These are phyloP conservation scores for Aspergillus phoenicis DNA, from an alignment of 2,329 filamentous ascomycete species.

Conservation along the genomic window DNA sequence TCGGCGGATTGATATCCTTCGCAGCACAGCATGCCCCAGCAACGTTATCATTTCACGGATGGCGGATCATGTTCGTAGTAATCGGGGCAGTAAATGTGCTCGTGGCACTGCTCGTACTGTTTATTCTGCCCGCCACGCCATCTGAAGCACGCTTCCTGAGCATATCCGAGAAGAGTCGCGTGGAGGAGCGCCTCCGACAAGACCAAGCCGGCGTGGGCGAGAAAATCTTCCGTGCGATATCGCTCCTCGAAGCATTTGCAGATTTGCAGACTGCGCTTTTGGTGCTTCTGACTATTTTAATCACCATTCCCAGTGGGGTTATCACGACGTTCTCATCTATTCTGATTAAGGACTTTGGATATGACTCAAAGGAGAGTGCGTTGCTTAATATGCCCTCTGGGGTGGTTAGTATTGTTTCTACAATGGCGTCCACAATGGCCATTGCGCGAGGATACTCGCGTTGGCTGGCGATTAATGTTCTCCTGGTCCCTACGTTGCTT, in stretches of 20 bases:
- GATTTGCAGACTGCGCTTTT: conserved; percentile 29
- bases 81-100: conserved; percentile 30
- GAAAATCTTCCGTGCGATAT: conserved; percentile 27
- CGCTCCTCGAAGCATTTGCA: conserved; percentile 23
- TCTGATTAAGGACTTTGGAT: conserved; percentile 47
- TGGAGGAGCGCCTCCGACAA: conserved; percentile 20
- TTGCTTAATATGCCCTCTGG: conserved; percentile 51
- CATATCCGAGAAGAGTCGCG: conserved; percentile 18
- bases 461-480: conserved; percentile 44
- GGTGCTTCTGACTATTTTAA: conserved; percentile 36
- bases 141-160: conserved; percentile 28
- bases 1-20: conserved; percentile 35
- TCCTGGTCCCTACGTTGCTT: conserved; percentile 50
- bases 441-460: conserved; percentile 45
- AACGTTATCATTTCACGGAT: conserved; percentile 23
- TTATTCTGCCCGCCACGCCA: conserved; percentile 26
- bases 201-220: conserved; percentile 25
- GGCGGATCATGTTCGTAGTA: conserved; percentile 35
- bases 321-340: conserved; percentile 50
- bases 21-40: conserved; percentile 31
- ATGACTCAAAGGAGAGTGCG: conserved; percentile 44
- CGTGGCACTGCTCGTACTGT: conserved; percentile 23
- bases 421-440: conserved; percentile 42
- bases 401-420: conserved; percentile 42
- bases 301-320: conserved; percentile 47